A percentile compares a stretch with the other conserved stretches of the same genome.
Conservation (phyloP, 2,329 filamentous ascomycete genomes). For the Daldinia sp. region DNA sequence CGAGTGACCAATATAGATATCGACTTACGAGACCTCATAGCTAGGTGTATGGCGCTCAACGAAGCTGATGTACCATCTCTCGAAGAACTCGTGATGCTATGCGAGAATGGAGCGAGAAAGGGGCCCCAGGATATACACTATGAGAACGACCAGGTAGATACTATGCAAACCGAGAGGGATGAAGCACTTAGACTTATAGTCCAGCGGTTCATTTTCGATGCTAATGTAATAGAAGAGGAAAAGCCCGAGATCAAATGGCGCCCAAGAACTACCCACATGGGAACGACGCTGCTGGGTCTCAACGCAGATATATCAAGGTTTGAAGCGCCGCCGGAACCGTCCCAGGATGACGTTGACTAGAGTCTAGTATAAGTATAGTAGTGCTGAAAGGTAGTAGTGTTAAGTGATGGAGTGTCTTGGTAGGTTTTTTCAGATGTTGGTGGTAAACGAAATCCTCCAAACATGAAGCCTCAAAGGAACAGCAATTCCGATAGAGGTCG, state of each 20-base stretch:
- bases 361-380: no score
- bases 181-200: neutral
- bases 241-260: neutral
- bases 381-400: no score
- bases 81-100: neutral
- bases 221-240: neutral
- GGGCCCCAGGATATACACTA: neutral
- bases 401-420: no score
- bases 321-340: no score
- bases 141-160: neutral
- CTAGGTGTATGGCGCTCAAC: neutral
- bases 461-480: no score
- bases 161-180: neutral
- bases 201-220: neutral
- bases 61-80: neutral
- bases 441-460: no score
- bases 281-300: neutral
- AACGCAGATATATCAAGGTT: no score
- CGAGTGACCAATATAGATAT: neutral
- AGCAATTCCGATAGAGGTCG: no score
- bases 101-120: neutral
- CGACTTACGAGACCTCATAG: neutral
- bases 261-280: neutral
- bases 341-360: no score
- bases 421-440: no score